Conservation (phyloP, 805 yeast genomes). For the Candida pini region DNA sequence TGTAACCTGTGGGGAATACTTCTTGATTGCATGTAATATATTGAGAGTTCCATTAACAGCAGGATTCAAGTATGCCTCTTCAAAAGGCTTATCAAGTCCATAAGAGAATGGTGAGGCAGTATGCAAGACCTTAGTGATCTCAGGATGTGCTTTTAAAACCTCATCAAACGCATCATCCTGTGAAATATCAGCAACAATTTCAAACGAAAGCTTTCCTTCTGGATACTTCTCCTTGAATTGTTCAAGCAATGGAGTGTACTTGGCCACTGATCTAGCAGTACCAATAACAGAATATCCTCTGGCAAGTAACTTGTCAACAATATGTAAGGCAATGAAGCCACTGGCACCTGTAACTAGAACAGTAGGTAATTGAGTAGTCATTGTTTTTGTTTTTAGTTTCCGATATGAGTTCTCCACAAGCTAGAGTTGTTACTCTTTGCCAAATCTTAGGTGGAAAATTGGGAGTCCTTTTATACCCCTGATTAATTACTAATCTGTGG, state of each 20-base stretch:
- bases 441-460: too few relatives aligned
- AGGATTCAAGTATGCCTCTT: slow-evolving; percentile 48
- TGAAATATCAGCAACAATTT: slow-evolving; percentile 32
- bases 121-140: slow-evolving; percentile 42
- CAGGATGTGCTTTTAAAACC: slow-evolving; percentile 35
- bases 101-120: slow-evolving; percentile 44
- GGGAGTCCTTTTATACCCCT: too few relatives aligned
- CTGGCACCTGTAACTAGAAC: slow-evolving; percentile 19
- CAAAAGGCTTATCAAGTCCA: slow-evolving; percentile 36
- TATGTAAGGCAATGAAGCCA: slow-evolving; percentile 17
- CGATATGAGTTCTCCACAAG: too few relatives aligned
- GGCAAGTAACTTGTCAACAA: slow-evolving; percentile 13
- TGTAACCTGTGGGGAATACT: slow-evolving; percentile 38
- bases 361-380: too few relatives aligned
- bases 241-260: slow-evolving; percentile 30
- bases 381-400: too few relatives aligned
- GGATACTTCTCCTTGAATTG: slow-evolving; percentile 27
- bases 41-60: slow-evolving; percentile 52
- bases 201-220: slow-evolving; percentile 24
- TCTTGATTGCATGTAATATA: slow-evolving; percentile 38
- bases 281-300: slow-evolving; percentile 16
- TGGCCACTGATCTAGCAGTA: slow-evolving; percentile 33
- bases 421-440: too few relatives aligned
- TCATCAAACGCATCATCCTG: slow-evolving; percentile 42
- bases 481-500: too few relatives aligned